Evolutionary conservation across 2,329 filamentous ascomycete species (phyloP), one percentile per base, ranked within the genome.

Genomic region (Sphaerulina musiva): DNA sequence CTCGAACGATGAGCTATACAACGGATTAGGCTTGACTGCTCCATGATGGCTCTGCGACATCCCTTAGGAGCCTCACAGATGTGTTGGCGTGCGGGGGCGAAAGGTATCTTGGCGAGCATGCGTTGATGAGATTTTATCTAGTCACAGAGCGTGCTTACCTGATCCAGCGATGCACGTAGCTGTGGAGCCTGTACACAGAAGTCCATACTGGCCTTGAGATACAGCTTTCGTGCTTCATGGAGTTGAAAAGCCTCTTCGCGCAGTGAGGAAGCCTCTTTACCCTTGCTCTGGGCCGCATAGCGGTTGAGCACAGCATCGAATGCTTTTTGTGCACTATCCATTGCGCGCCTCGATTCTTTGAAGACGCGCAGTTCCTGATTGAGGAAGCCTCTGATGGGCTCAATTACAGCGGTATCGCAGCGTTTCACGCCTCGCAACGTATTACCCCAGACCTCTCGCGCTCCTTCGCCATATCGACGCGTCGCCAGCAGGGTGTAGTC

Each of bases 241-340:
- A 97, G 82, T 68, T 93, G 85, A 66, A 98, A 98, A 0, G 93
- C 93, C 72, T 98, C 93, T 70, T 98, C 93, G 56, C 93, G 81
- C 53, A 98, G 76, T 1, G 90, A 82, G 0, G 90, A 96, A 0
- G 92, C 82, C 71, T 98, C 93, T 72, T 97, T 98, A 5, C 89
- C 85, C 76, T 96, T 97, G 61, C 85, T 87, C 71, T 96, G 90
- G 2, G 81, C 78, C 4, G 90, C 80, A 67, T 95, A 97, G 55
- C 91, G 83, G 20, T 87, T 82, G 54, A 96, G 80, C 2, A 87
- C 83, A 51, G 81, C 80, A 69, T 98, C 93, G 66, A 91, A 95
- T 2, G 81, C 80, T 71, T 89, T 89, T 71, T 98, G 93, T 0
- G 88, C 78, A 45, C 82, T 76, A 56, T 96, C 92, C 53, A 97